phyloP scores from a whole-genome alignment of 2,329 filamentous ascomycete genomes.

The Chalaropsis thielavioides region DNA sequence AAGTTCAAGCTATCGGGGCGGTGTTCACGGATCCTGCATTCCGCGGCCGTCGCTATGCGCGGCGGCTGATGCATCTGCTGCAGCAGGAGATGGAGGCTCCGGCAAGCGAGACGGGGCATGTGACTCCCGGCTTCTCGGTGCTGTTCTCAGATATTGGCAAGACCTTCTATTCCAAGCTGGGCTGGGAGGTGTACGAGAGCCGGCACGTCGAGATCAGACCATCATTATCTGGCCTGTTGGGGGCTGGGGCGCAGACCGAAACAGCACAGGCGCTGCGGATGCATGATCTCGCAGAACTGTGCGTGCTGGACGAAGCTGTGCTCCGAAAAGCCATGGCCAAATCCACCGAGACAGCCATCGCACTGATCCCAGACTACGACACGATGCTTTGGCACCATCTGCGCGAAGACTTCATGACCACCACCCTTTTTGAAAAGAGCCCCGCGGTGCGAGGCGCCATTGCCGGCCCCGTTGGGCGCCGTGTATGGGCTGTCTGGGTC shows the following conservation, averaged over 20 bases:
- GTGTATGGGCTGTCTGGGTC: slow-evolving; percentile 62
- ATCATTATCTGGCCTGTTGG: slow-evolving; percentile 13
- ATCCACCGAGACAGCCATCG: slow-evolving; percentile 29
- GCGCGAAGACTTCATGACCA: slow-evolving; percentile 64
- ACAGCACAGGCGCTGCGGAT: slow-evolving; percentile 35
- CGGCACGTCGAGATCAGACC: slow-evolving; percentile 53
- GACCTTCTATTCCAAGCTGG: slow-evolving; percentile 60
- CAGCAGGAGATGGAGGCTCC: slow-evolving; percentile 13
- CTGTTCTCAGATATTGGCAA: slow-evolving; percentile 81
- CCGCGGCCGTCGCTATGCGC: slow-evolving; percentile 61
- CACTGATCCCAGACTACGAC: slow-evolving; percentile 43
- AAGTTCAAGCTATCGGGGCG: slow-evolving; percentile 61
- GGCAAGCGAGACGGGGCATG: slow-evolving; percentile 21
- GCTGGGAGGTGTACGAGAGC: slow-evolving; percentile 64
- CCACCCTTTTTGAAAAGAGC: slow-evolving; percentile 38
- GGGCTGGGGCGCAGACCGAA: slow-evolving; percentile 5
- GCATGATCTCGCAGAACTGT: slow-evolving; percentile 46
- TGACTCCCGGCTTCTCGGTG: slow-evolving; percentile 49
- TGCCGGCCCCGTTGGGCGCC: slow-evolving; percentile 31
- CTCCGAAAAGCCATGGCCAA: slow-evolving; percentile 40
- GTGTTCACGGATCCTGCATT: slow-evolving; percentile 60
- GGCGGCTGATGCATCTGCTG: slow-evolving; percentile 54
- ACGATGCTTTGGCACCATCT: slow-evolving; percentile 64
- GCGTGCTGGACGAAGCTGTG: slow-evolving; percentile 47
- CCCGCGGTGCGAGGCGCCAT: slow-evolving; percentile 58